Evolutionary conservation across 2,329 filamentous ascomycete genomes (phyloP).

Genomic region (Colletotrichum ledebouriae): DNA sequence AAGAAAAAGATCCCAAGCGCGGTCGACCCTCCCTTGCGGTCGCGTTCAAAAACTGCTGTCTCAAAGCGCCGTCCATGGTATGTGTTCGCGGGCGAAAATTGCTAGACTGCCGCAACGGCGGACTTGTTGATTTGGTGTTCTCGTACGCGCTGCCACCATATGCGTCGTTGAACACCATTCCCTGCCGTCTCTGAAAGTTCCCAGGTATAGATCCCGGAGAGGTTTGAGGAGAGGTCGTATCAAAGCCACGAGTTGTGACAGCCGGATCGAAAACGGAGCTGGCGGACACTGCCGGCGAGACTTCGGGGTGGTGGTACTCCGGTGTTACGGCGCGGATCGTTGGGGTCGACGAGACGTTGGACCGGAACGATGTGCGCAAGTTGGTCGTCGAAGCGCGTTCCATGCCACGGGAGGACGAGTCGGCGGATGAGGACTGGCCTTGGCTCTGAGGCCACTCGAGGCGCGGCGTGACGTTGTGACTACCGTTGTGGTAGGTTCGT

Average conservation of each 20-base stretch:
- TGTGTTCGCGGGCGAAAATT: conserved; percentile 67
- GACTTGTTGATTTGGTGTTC: conserved; percentile 57
- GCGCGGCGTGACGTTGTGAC: conserved; percentile 53
- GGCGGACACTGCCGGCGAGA: conserved; percentile 28
- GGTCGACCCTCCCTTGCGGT: conserved; percentile 66
- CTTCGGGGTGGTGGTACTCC: conserved; percentile 56
- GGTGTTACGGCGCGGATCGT: conserved; percentile 77
- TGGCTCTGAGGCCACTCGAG: conserved; percentile 51
- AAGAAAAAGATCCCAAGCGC: conserved; percentile 79
- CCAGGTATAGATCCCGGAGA: conserved; percentile 63
- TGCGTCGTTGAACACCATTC: conserved; percentile 72
- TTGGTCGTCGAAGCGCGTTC: conserved; percentile 54
- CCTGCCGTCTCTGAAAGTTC: conserved; percentile 65
- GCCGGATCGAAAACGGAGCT: conserved; percentile 32
- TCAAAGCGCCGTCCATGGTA: conserved; percentile 69
- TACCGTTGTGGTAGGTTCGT: conserved; percentile 54
- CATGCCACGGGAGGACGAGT: conserved; percentile 45
- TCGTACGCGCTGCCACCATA: conserved; percentile 64
- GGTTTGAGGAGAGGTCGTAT: conserved; percentile 57
- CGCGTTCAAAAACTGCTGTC: conserved; percentile 57
- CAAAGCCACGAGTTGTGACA: conserved; percentile 49
- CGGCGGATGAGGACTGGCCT: conserved; percentile 43
- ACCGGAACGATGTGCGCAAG: conserved; percentile 52
- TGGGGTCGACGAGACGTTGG: conserved; percentile 51
- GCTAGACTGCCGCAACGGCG: conserved; percentile 48